These are phyloP conservation scores for Colletotrichum coccodes DNA, from an alignment of 2,329 filamentous ascomycete genomes.

Conservation along the genomic window DNA sequence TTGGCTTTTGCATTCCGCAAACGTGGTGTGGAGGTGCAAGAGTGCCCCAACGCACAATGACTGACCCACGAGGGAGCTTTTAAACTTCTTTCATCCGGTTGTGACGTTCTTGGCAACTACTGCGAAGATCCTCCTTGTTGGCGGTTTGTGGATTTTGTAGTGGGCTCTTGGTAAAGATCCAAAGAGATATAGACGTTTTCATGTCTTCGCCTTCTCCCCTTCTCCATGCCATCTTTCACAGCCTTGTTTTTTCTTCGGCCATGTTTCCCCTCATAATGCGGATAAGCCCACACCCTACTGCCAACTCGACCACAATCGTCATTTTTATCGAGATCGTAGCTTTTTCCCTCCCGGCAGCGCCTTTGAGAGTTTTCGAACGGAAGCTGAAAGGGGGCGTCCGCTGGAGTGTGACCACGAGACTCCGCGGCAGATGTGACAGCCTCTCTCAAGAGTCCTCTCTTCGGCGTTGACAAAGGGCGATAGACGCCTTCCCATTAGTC, in stretches of 20 bases:
- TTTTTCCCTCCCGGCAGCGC: not conserved
- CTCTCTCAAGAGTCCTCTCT: not conserved
- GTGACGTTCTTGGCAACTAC: conserved; percentile 5
- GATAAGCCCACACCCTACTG: not conserved
- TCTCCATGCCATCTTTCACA: not conserved
- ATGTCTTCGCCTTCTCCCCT: conserved; percentile 13
- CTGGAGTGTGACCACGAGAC: not conserved
- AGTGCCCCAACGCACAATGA: not conserved
- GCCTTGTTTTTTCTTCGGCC: not conserved
- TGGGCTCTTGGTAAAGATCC: not conserved
- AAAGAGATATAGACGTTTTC: conserved; percentile 17
- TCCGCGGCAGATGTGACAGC: too few species aligned
- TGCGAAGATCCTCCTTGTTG: not conserved
- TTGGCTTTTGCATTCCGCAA: not conserved
- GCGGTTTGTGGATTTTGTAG: not conserved
- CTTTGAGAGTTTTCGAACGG: not conserved
- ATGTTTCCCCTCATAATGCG: not conserved
- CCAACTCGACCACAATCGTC: not conserved
- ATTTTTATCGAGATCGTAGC: not conserved
- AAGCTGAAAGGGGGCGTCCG: not conserved
- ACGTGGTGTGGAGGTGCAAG: not conserved
- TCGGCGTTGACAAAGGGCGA: not conserved
- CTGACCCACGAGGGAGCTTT: not conserved
- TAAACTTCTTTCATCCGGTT: not conserved
- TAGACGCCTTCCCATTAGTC: not conserved